Evolutionary conservation across 768 basidiomycete species (phyloP), one percentile per base, ranked within the genome.

Genomic region (Tricholoma sp.): DNA sequence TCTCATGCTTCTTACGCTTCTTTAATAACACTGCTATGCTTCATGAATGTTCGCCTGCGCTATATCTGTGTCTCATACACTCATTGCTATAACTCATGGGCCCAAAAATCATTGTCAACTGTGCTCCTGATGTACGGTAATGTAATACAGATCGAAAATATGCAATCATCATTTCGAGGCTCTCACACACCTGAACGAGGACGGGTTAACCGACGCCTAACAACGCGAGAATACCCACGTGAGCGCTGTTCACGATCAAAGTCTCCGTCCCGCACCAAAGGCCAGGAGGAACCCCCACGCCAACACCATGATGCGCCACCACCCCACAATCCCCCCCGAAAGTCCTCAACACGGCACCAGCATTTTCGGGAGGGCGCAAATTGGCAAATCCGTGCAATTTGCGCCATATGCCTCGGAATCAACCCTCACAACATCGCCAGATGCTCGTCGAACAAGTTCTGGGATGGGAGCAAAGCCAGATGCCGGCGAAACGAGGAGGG

Each of bases 401-500:
- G 49, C 49, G 13, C 28, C 49, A 31, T 29, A 31, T 31, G 28
- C 49, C 49, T 50, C 31, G 18, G 49, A 34, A 24, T 31, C 33
- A 15, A 50, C 49, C 32, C 47, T 15, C 47, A 49, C 32, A 33
- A 49, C 18, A 9, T 33, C 17, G 32, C 24, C 47, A 15, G 47
- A 33, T 49, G 47, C 47, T 29, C 28, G 15, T 28, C 17, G n/a
- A n/a, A n/a, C n/a, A n/a, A n/a, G n/a, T n/a, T n/a, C n/a, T n/a
- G n/a, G n/a, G n/a, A n/a, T n/a, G 32, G 47, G 32, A 29, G 47
- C 47, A 49, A 49, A 33, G 47, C 47, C 47, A 49, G 47, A 49
- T 49, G 47, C 47, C 18, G 10, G 47, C 12, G 15, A 33, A 49
- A 49, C 10, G 47, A 49, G 47, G 13, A 33, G 1, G 47, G 47